phyloP scores from a whole-genome alignment of 1,139 yeast species.

The Zygoascus meyerae region DNA sequence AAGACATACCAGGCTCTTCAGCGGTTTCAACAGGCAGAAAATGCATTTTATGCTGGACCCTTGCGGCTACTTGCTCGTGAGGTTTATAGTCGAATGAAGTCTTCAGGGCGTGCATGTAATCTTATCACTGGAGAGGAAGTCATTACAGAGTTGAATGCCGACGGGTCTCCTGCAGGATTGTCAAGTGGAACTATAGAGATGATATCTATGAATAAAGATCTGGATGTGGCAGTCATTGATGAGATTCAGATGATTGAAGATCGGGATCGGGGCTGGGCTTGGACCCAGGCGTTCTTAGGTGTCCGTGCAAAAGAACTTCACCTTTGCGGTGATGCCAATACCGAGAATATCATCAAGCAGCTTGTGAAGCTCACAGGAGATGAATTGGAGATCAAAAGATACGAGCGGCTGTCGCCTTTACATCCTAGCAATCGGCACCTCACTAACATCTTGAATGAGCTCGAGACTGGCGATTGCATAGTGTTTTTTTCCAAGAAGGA shows the following conservation, averaged over 20 bases:
- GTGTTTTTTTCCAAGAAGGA: slow-evolving; percentile 72
- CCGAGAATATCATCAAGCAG: slow-evolving; percentile 57
- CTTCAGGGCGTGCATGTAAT: slow-evolving; percentile 65
- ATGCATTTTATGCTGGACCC: slow-evolving; percentile 97
- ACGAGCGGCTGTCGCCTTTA: slow-evolving; percentile 70
- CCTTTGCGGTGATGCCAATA: slow-evolving; percentile 87
- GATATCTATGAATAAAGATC: slow-evolving; percentile 60
- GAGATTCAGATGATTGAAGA: slow-evolving; percentile 96
- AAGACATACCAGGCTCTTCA: slow-evolving; percentile 81
- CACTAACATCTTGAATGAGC: slow-evolving; percentile 27
- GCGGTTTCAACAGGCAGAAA: slow-evolving; percentile 55
- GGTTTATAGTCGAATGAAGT: slow-evolving; percentile 72
- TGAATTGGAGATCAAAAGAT: slow-evolving; percentile 57
- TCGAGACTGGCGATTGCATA: slow-evolving; percentile 75
- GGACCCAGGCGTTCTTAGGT: slow-evolving; percentile 91
- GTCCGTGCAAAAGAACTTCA: slow-evolving; percentile 82
- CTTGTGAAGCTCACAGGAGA: slow-evolving; percentile 73
- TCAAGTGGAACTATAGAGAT: slow-evolving; percentile 93
- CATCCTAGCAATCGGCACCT: slow-evolving; percentile 46
- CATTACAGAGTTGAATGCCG: slow-evolving; percentile 55
- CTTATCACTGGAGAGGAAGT: slow-evolving; percentile 93
- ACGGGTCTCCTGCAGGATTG: slow-evolving; percentile 65
- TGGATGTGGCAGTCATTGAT: slow-evolving; percentile 88
- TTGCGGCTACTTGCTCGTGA: slow-evolving; percentile 85
- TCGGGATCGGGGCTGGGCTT: slow-evolving; percentile 76